Conservation (phyloP, 768 basidiomycete genomes). For the Podaxis mareebaensis region DNA sequence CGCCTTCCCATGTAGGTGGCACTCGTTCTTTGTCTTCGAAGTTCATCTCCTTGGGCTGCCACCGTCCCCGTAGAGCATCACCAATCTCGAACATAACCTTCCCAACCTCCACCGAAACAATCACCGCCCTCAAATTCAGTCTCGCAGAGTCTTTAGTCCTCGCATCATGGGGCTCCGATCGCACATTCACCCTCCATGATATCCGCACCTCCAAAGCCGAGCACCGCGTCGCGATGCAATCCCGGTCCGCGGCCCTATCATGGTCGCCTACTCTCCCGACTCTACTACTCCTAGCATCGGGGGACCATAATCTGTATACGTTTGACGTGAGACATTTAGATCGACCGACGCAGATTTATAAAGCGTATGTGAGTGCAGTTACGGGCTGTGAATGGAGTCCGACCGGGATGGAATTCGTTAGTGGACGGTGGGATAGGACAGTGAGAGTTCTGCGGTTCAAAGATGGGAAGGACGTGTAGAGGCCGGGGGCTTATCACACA, state of each 20-base stretch:
- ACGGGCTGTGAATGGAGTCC: slow-evolving; percentile 98
- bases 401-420: slow-evolving; percentile 93
- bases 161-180: slow-evolving; percentile 93
- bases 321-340: slow-evolving; percentile 90
- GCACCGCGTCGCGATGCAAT: slow-evolving; percentile 88
- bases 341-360: slow-evolving; percentile 89
- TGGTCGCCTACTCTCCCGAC: slow-evolving; percentile 99
- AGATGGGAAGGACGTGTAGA: slow-evolving; percentile 19
- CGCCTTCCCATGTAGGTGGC: too few species aligned
- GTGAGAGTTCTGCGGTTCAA: slow-evolving; percentile 74
- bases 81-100: slow-evolving; percentile 87
- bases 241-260: slow-evolving; percentile 85
- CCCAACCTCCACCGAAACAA: slow-evolving; percentile 84
- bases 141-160: slow-evolving; percentile 91
- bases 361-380: slow-evolving; percentile 94
- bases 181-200: slow-evolving; percentile 59
- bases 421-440: slow-evolving; percentile 95
- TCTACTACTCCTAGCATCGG: slow-evolving; percentile 88
- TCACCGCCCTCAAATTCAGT: slow-evolving; percentile 89
- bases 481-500: slow-evolving; percentile 91
- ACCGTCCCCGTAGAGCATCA: slow-evolving; percentile 55
- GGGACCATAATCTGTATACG: slow-evolving; percentile 98
- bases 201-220: slow-evolving; percentile 97
- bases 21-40: too few species aligned
- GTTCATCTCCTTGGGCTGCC: too few species aligned